A percentile compares a stretch with the other conserved stretches of the same genome.
phyloP scores from a whole-genome alignment of 2,329 filamentous ascomycete genomes.

The Arthrinium phaeospermum region DNA sequence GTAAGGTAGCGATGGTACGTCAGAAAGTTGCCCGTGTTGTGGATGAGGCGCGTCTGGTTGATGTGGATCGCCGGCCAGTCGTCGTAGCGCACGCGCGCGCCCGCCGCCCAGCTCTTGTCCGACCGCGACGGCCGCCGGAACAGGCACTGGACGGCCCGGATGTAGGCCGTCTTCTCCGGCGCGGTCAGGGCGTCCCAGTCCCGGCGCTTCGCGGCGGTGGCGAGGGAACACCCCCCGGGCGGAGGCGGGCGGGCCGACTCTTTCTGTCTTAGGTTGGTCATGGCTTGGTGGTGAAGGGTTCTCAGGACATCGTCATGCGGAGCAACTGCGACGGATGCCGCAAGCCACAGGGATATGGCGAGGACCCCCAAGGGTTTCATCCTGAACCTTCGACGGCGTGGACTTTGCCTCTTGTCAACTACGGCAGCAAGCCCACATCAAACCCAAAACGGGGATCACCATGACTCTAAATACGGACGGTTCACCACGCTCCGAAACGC shows the following conservation, averaged over 20 bases:
- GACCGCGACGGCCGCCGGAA: slow-evolving; percentile 40
- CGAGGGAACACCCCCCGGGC: slow-evolving; percentile 13
- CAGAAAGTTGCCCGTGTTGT: slow-evolving; percentile 44
- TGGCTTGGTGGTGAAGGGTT: slow-evolving; percentile 19
- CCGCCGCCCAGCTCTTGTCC: slow-evolving; percentile 36
- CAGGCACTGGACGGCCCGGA: slow-evolving; percentile 40
- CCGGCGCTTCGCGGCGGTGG: slow-evolving; percentile 29
- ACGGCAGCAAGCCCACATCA: neutral
- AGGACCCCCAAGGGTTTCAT: neutral
- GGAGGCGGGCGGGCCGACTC: neutral
- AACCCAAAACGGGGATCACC: neutral
- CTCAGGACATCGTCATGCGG: slow-evolving; percentile 8
- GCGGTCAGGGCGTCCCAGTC: slow-evolving; percentile 35
- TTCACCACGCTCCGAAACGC: neutral
- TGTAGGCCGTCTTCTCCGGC: slow-evolving; percentile 40
- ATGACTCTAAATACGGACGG: neutral
- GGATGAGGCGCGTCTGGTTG: slow-evolving; percentile 39
- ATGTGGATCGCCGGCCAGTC: slow-evolving; percentile 47
- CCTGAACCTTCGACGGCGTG: neutral
- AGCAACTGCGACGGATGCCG: neutral
- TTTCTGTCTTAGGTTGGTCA: slow-evolving; percentile 6
- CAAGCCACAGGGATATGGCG: neutral
- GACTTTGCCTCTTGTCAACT: no score
- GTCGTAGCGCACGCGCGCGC: slow-evolving; percentile 40
- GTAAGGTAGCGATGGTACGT: slow-evolving; percentile 51